Evolutionary conservation across 306 rosid species (phyloP).

Genomic region (Acacia melanoxylon): DNA sequence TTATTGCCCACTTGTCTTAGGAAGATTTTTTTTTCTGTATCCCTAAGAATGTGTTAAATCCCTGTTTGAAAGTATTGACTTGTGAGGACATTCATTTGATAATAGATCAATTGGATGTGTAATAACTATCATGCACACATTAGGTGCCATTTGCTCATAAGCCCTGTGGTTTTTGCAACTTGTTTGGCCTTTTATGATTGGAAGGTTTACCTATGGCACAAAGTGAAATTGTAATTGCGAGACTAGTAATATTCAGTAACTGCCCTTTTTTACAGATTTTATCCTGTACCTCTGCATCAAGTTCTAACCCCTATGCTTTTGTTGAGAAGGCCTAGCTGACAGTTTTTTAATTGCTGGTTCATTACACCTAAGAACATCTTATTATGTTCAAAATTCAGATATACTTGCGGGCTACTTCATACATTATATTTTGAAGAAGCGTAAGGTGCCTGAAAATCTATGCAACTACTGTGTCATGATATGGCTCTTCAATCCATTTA

Average conservation of each 20-base stretch:
- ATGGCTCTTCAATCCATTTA: conserved; percentile 92
- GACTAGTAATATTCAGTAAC: conserved; percentile 4
- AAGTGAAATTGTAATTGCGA: background rate
- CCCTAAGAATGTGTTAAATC: background rate
- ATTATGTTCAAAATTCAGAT: conserved; percentile 53
- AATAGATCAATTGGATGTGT: conserved; percentile 1
- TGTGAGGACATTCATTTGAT: background rate
- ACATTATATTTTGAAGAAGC: conserved; percentile 66
- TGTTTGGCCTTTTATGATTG: conserved; percentile 8
- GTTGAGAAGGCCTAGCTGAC: background rate
- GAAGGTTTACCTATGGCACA: background rate
- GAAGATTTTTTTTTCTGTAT: background rate
- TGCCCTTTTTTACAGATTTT: conserved; percentile 5
- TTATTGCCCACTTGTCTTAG: background rate
- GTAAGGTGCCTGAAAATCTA: conserved; percentile 73
- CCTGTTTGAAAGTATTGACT: background rate
- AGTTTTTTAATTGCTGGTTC: background rate
- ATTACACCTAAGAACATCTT: background rate
- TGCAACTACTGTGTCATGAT: conserved; percentile 59
- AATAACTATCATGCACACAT: background rate
- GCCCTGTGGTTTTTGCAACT: conserved; percentile 6
- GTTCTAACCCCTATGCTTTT: background rate
- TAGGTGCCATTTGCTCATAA: background rate
- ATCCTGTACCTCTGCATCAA: background rate
- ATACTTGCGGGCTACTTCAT: conserved; percentile 84